Percentiles rank a stretch among this genome's conserved stretches.
Conservation (phyloP, 139 green algal species). For the Diplosphaera chodatii region DNA sequence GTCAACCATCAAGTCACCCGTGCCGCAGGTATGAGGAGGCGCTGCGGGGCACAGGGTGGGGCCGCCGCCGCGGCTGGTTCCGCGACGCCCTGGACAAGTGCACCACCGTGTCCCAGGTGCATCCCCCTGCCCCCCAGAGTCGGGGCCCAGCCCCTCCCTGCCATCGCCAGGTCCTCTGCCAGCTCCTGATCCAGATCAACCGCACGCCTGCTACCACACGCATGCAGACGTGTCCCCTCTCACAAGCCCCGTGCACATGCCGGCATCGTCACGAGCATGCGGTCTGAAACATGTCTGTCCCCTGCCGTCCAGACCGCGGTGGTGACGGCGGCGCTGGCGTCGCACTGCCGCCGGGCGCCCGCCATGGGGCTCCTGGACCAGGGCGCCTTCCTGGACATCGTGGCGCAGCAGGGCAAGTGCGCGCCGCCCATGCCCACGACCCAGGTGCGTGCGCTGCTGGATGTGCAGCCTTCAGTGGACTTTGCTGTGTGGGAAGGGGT, state of each 20-base stretch:
- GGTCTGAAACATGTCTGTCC: background rate
- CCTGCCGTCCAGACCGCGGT: slow-evolving; percentile 10
- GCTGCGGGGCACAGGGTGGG: slow-evolving; percentile 24
- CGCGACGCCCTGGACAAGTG: slow-evolving; percentile 17
- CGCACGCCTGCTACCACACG: too few species aligned
- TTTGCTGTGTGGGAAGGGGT: too few species aligned
- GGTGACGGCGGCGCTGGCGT: slow-evolving; percentile 10
- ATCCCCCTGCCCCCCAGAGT: too few species aligned
- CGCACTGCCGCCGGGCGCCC: slow-evolving; percentile 5
- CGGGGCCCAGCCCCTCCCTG: too few species aligned
- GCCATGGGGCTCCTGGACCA: slow-evolving; percentile 10
- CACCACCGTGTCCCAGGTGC: slow-evolving; percentile 13
- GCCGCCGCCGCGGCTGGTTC: slow-evolving; percentile 14
- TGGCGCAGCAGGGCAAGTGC: background rate
- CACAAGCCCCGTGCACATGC: too few species aligned
- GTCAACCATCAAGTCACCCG: too few species aligned
- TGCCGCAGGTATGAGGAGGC: slow-evolving; percentile 12
- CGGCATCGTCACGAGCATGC: too few species aligned
- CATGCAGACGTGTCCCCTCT: too few species aligned
- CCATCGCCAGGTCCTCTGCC: too few species aligned
- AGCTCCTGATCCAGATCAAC: background rate
- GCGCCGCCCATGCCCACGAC: background rate
- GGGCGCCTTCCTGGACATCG: background rate
- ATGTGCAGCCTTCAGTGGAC: too few species aligned
- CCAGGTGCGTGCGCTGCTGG: background rate